Evolutionary conservation across 805 yeast species (phyloP), one percentile per base, ranked within the genome.

Genomic region (Hemisphaericaspora nanyangensis): DNA sequence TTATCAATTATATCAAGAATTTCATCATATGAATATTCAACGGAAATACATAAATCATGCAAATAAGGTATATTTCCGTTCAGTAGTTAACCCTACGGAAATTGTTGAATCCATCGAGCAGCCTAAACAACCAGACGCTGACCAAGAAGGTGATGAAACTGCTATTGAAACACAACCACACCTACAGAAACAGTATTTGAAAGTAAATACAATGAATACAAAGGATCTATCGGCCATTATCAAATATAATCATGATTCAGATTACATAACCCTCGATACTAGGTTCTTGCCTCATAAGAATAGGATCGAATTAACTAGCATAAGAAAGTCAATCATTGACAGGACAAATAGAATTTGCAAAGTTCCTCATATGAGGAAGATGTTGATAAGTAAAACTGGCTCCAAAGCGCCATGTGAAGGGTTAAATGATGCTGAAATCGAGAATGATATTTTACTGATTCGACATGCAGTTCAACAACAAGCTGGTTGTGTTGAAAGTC

Each of bases 271-370:
- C 26, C 47, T 40, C 38, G 50, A 52, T 37, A 53, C 50, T 17
- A 42, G 49, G 22, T 55, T 54, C 37, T 26, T 45, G 32, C 55
- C 52, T 27, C 8, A 19, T 10, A 60, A 56, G 35, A 63, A 65
- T 44, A 52, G 51, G 32, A 43, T 63, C 6, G 70, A 65, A 41
- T 40, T 61, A 22, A 58, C 70, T 10, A 54, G 56, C 39, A 54
- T 58, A 29, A 63, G 58, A 34, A 43, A 35, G 26, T 29, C 32
- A 7, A 46, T 56, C 11, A 34, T 29, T 8, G 10, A 24, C 11
- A 29, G 19, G 7, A 31, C 25, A n/a, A 13, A 10, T 45, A 13
- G 30, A 38, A 24, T 35, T 7, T 22, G 16, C 16, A 17, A 17
- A 26, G 11, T 10, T 31, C 19, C 27, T 22, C 10, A 26, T 8